phyloP scores from a whole-genome alignment of 495 filamentous ascomycete genomes.

The Platismatia glauca region DNA sequence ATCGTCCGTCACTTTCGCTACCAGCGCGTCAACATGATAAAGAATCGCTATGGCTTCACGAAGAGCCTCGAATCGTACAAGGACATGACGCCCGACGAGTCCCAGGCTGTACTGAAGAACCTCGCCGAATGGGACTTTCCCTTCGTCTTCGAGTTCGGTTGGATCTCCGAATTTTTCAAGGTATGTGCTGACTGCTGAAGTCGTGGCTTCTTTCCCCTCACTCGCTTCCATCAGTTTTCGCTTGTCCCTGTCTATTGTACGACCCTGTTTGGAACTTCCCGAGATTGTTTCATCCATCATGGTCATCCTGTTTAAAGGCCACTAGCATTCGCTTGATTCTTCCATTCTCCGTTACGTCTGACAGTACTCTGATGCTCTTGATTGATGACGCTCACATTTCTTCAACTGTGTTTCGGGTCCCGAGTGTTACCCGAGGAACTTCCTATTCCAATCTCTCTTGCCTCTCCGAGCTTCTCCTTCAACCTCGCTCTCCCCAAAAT shows the following conservation, averaged over 20 bases:
- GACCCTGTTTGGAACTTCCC: neutral
- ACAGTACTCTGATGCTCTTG: neutral
- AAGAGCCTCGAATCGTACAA: conserved; percentile 16
- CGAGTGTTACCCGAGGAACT: neutral
- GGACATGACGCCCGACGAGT: conserved; percentile 23
- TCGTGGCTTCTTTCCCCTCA: neutral
- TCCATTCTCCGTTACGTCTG: neutral
- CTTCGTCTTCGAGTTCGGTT: conserved; percentile 24
- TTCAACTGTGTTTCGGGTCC: neutral
- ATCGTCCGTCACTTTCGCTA: conserved; percentile 16
- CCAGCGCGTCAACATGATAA: conserved; percentile 20
- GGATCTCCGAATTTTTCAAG: conserved; percentile 25
- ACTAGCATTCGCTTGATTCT: neutral
- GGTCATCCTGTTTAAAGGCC: neutral
- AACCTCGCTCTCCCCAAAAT: neutral
- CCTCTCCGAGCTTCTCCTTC: neutral
- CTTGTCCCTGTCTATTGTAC: neutral
- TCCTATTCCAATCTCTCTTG: neutral
- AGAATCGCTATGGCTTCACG: conserved; percentile 24
- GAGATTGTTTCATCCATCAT: neutral
- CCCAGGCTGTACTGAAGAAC: conserved; percentile 25
- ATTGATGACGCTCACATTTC: neutral
- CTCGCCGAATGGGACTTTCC: conserved; percentile 25
- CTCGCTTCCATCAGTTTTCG: neutral
- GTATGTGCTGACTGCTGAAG: conserved; percentile 16